Percentiles rank a stretch among this genome's conserved stretches.
Conservation (phyloP, 1,284 basidiomycete species). For the Paramarasmius palmivorus region DNA sequence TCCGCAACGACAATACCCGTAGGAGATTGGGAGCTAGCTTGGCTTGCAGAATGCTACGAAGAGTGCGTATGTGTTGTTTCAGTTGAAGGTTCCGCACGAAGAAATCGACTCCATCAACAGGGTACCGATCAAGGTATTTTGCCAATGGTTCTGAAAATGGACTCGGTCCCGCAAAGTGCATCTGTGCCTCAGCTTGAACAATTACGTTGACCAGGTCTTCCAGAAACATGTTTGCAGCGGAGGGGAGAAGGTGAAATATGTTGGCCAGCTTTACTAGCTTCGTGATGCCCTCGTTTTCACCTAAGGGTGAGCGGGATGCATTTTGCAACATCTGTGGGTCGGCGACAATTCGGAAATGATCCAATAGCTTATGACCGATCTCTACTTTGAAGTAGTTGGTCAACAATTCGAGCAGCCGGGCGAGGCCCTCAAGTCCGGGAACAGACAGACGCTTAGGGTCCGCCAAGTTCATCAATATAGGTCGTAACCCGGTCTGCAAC, state of each 20-base stretch:
- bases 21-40: conserved; percentile 77
- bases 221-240: conserved; percentile 92
- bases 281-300: conserved; percentile 90
- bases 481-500: conserved; percentile 91
- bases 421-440: conserved; percentile 93
- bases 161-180: conserved; percentile 88
- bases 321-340: conserved; percentile 83
- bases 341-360: conserved; percentile 92
- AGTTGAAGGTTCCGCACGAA: conserved; percentile 82
- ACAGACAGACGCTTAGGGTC: conserved; percentile 95
- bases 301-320: conserved; percentile 76
- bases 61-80: conserved; percentile 75
- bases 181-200: conserved; percentile 90
- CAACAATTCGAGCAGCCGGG: conserved; percentile 91
- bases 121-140: conserved; percentile 91
- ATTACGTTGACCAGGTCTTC: conserved; percentile 85
- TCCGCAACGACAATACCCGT: conserved; percentile 70
- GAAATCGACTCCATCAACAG: conserved; percentile 81
- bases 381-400: conserved; percentile 99
- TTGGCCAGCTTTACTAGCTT: conserved; percentile 95
- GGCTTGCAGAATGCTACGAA: conserved; percentile 80
- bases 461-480: conserved; percentile 97
- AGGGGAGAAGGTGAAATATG: conserved; percentile 94
- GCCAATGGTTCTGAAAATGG: conserved; percentile 95
- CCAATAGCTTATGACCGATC: conserved; percentile 95